These are phyloP conservation scores for Chenopodium suecicum DNA, from an alignment of 148 eudicot species.

Conservation along the genomic window DNA sequence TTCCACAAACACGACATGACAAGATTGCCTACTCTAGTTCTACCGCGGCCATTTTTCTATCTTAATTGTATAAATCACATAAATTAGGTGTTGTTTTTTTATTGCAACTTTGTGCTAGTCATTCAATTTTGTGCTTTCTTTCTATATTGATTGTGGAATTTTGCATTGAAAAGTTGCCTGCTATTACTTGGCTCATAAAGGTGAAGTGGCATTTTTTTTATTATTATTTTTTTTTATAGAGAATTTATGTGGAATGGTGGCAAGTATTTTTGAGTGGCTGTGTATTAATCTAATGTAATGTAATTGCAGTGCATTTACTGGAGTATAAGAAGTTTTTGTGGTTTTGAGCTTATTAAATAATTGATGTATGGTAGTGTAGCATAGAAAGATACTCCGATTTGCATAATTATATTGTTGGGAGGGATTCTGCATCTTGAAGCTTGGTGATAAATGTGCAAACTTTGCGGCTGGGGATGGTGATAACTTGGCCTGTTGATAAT, in stretches of 20 bases:
- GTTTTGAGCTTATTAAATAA: not conserved
- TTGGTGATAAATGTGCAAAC: not conserved
- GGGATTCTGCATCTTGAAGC: not conserved
- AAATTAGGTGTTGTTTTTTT: too few relatives aligned
- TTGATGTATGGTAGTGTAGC: not conserved
- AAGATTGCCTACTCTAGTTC: too few relatives aligned
- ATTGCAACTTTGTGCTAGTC: too few relatives aligned
- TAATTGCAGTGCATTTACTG: not conserved
- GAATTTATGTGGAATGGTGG: not conserved
- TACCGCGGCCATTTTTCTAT: too few relatives aligned
- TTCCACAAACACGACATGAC: too few relatives aligned
- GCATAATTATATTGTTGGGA: not conserved
- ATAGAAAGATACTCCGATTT: not conserved
- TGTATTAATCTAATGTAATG: not conserved
- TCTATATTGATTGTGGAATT: too few relatives aligned
- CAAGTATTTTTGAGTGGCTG: not conserved
- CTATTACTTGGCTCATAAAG: not conserved
- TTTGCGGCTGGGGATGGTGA: not conserved
- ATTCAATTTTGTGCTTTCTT: too few relatives aligned
- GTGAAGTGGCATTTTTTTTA: not conserved
- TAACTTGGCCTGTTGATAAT: not conserved
- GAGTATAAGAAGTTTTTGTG: not conserved
- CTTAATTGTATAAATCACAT: too few relatives aligned
- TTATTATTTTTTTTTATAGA: not conserved
- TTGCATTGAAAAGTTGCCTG: too few relatives aligned